These are phyloP conservation scores for Penicillium sp. DNA, from an alignment of 2,329 filamentous ascomycete species.

Conservation along the genomic window DNA sequence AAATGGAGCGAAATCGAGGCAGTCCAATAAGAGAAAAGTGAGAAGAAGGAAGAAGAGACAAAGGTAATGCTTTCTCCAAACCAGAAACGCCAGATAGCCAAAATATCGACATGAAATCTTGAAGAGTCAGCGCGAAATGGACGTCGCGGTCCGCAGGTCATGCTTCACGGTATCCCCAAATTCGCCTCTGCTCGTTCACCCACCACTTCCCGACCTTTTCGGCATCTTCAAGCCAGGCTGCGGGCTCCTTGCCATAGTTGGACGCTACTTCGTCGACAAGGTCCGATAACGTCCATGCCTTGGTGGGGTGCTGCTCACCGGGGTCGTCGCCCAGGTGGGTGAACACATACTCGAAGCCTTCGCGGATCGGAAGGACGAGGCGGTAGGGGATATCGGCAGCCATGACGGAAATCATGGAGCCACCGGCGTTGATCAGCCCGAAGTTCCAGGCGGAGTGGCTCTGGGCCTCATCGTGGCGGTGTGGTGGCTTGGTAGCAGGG, in stretches of 20 bases:
- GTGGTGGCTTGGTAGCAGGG: constrained; percentile 9
- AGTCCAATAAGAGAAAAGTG: too few relatives aligned
- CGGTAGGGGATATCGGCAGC: constrained; percentile 70
- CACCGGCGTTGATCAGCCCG: constrained; percentile 35
- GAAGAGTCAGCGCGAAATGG: too few relatives aligned
- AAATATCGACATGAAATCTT: too few relatives aligned
- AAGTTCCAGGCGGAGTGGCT: constrained; percentile 35
- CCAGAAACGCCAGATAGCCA: too few relatives aligned
- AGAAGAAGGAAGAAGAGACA: too few relatives aligned
- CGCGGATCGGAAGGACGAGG: constrained; percentile 71
- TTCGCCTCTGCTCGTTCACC: constrained; percentile 30
- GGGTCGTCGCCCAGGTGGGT: constrained; percentile 36
- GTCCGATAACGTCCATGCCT: constrained; percentile 29
- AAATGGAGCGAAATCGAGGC: too few relatives aligned
- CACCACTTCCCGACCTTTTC: constrained; percentile 40
- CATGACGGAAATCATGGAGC: constrained; percentile 59
- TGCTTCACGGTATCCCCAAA: constrained; percentile 30
- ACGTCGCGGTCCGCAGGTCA: too few relatives aligned
- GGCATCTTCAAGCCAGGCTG: constrained; percentile 37
- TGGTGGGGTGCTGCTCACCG: constrained; percentile 31
- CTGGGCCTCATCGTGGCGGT: not conserved
- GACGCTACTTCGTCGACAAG: constrained; percentile 25
- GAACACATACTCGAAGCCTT: constrained; percentile 57
- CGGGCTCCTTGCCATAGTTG: constrained; percentile 32
- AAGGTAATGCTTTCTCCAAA: too few relatives aligned